These are phyloP conservation scores for Camellia lanceoleosa DNA, from an alignment of 148 eudicot species.

Conservation along the genomic window DNA sequence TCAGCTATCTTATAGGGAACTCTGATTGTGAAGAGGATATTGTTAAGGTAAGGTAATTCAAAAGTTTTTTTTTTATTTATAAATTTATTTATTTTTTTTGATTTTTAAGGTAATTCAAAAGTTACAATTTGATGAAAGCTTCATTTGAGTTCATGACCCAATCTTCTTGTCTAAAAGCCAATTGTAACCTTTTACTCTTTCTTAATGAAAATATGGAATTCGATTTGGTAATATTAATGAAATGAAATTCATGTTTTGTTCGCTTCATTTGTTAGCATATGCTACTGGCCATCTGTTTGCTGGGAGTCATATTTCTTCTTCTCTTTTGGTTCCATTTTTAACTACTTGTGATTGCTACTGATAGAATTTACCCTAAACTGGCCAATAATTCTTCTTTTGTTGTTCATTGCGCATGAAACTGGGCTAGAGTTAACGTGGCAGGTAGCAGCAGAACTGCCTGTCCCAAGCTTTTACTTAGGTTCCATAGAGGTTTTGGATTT, in stretches of 20 bases:
- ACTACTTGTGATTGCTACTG: no score
- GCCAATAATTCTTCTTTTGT: not conserved
- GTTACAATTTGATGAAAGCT: not conserved
- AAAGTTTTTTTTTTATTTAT: no score
- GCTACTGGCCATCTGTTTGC: no score
- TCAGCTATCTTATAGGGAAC: conserved; percentile 64
- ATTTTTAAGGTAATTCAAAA: conserved; percentile 53
- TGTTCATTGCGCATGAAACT: not conserved
- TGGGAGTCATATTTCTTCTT: no score
- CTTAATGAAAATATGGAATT: not conserved
- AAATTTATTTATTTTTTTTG: no score
- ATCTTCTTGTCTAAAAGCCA: not conserved
- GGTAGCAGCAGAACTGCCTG: not conserved
- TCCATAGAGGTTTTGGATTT: not conserved
- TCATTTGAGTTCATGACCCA: not conserved
- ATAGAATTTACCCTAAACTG: no score
- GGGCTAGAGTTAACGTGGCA: not conserved
- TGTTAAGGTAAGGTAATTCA: conserved; percentile 42
- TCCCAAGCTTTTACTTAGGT: not conserved
- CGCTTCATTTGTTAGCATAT: not conserved
- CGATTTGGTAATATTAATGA: not conserved
- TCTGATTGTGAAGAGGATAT: conserved; percentile 58
- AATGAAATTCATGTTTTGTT: not conserved
- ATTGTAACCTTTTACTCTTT: not conserved
- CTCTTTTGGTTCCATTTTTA: no score